Evolutionary conservation across 257 asterid species (phyloP), one percentile per base, ranked within the genome.

Genomic region (Leptodermis oblonga): DNA sequence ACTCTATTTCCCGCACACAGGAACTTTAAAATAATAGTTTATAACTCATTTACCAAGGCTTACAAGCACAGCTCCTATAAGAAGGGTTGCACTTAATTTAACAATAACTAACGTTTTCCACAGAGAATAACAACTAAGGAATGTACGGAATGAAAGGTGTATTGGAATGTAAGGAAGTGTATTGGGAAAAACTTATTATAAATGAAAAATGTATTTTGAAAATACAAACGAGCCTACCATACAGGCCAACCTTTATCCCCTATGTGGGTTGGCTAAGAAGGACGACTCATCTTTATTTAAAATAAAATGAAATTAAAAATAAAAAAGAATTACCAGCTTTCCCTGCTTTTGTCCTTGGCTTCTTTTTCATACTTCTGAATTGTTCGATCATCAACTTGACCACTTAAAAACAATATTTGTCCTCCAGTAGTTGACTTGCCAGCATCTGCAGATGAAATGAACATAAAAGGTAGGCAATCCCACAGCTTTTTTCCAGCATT

Each of bases 371-470:
- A 94, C 70, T 94, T 94, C 75, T 91, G 99, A 76, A 94, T 94
- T 4, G 99, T 94, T 0, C 98, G 93, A 45, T 94, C 96, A 78
- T 94, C 99, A 68, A 91, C 98, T 78, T 94, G 97, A 71, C 99
- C 99, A 79, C 99, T 91, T 41, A 94, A 92, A 61, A 83, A 86
- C 56, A 94, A 78, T 67, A 85, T 94, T 74, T 94, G 98, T 39
- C 99, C 99, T 48, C 99, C 99, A 69, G 82, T 84, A 62, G 99
- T 94, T 54, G 99, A 91, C 82, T 94, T 94, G 28, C 99, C 99
- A 70, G 99, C 99, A 85, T 94, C 99, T 94, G 83, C 78, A 73
- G 66, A 45, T 64, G 67, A 75, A 52, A 76, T 58, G 34, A 56
- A 48, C 61, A 76, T 1, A 68, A 55, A 13, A 53, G 11, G 30